Percentiles rank a stretch among this genome's conserved stretches.
Evolutionary conservation across 345 rosid genomes (phyloP).

Genomic region (Melaleuca alternifolia): DNA sequence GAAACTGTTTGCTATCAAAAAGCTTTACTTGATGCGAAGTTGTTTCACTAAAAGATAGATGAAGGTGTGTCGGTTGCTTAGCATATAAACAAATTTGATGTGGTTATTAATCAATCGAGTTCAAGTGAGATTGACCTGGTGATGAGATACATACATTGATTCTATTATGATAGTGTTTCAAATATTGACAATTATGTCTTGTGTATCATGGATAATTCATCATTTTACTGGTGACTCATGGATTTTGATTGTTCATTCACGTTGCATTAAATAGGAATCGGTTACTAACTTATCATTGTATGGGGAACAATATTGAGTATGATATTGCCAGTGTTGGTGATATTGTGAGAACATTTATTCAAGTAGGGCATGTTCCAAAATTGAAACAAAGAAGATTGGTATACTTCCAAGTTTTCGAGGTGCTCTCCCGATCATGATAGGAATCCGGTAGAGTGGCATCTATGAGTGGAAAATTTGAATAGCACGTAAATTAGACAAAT

Average conservation of each 20-base stretch:
- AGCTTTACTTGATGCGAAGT: neutral
- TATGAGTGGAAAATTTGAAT: neutral
- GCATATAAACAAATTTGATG: neutral
- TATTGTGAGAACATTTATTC: neutral
- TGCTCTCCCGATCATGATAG: neutral
- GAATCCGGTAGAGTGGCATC: neutral
- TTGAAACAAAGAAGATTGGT: neutral
- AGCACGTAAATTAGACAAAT: too few relatives aligned
- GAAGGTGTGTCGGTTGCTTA: neutral
- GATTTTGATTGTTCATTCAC: neutral
- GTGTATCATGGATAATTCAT: neutral
- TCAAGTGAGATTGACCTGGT: neutral
- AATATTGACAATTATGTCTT: neutral
- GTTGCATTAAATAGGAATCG: neutral
- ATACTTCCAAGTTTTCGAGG: neutral
- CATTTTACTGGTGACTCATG: neutral
- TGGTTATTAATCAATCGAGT: fast-evolving
- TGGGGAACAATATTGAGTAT: neutral
- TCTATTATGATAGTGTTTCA: neutral
- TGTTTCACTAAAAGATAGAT: neutral
- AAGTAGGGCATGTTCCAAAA: neutral
- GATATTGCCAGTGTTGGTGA: neutral
- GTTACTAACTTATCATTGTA: neutral
- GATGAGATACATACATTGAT: neutral
- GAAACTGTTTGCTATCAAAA: fast-evolving